phyloP scores from a whole-genome alignment of 2,329 filamentous ascomycete species.

The Corniculantispora saksenae region DNA sequence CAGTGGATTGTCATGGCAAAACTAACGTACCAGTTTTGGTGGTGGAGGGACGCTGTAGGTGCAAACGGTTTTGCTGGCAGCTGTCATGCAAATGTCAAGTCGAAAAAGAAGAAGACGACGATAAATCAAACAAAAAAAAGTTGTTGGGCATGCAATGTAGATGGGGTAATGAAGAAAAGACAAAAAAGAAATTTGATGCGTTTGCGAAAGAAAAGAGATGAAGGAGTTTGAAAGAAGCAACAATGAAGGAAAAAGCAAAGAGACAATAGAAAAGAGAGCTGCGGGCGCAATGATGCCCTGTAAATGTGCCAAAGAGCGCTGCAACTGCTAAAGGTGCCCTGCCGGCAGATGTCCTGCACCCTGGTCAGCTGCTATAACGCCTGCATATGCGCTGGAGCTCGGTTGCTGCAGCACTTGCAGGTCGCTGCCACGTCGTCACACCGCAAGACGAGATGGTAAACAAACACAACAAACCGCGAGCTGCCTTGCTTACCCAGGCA shows the following conservation, averaged over 20 bases:
- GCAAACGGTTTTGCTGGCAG: neutral
- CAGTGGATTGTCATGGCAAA: neutral
- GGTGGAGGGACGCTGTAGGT: neutral
- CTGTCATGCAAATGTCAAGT: neutral
- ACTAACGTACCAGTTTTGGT: neutral
- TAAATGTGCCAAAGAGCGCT: neutral
- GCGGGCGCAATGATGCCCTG: neutral
- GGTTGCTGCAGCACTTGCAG: constrained; percentile 9
- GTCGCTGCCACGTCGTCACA: neutral
- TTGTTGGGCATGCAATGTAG: neutral
- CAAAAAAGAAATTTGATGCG: neutral
- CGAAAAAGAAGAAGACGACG: too few relatives aligned
- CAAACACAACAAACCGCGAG: constrained; percentile 2
- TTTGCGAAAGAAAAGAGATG: neutral
- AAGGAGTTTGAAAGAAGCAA: neutral
- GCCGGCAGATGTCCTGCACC: neutral
- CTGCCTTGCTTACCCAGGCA: too few relatives aligned
- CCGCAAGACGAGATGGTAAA: neutral
- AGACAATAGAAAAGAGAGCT: neutral
- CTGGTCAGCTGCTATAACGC: neutral
- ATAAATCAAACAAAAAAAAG: neutral
- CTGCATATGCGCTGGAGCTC: neutral
- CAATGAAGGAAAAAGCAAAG: neutral
- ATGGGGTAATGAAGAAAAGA: neutral
- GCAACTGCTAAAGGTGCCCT: neutral